phyloP scores from a whole-genome alignment of 2,329 filamentous ascomycete genomes.

The Neocucurbitaria cava region DNA sequence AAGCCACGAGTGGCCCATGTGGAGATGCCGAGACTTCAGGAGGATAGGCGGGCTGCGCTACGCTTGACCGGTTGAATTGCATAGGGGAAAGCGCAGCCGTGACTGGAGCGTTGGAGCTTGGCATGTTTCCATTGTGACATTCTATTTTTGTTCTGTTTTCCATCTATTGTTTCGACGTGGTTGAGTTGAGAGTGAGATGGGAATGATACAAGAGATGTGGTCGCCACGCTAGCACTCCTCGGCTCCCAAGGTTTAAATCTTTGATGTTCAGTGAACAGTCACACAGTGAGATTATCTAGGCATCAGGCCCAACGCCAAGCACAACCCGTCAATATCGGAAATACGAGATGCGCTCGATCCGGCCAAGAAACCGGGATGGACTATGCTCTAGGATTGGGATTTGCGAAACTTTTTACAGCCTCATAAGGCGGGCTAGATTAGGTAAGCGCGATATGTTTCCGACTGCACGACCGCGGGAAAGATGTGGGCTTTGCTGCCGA shows the following conservation, averaged over 20 bases:
- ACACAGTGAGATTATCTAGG: background rate
- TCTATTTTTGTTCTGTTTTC: background rate
- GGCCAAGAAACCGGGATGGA: background rate
- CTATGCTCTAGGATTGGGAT: background rate
- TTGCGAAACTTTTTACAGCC: background rate
- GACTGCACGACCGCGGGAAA: background rate
- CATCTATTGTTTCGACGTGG: background rate
- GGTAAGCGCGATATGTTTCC: background rate
- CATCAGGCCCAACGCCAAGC: background rate
- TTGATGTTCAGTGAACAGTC: background rate
- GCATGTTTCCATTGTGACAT: too few species aligned
- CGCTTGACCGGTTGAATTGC: background rate
- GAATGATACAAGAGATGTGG: too few species aligned
- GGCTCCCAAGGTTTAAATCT: too few species aligned
- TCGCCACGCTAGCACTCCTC: too few species aligned
- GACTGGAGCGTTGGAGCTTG: background rate
- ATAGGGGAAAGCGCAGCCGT: background rate
- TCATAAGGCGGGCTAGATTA: background rate
- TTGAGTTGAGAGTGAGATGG: background rate
- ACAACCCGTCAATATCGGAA: background rate
- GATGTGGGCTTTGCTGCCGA: background rate
- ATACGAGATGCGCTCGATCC: background rate
- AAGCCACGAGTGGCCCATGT: constrained; percentile 2
- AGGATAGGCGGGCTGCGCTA: background rate
- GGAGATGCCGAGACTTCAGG: constrained; percentile 13